These are phyloP conservation scores for Apiospora sp. DNA, from an alignment of 2,329 filamentous ascomycete genomes.

Conservation along the genomic window DNA sequence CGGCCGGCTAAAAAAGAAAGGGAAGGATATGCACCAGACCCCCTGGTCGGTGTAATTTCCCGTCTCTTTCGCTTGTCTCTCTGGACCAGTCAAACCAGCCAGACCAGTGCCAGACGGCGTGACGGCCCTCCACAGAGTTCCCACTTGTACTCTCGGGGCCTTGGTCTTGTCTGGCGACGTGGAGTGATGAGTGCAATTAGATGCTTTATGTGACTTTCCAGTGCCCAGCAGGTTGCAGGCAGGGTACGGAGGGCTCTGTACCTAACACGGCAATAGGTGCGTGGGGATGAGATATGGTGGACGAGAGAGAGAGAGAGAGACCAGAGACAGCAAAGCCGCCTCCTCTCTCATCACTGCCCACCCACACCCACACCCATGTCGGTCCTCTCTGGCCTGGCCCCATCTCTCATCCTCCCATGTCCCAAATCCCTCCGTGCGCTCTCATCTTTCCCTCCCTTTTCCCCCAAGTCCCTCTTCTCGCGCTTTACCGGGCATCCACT, in stretches of 20 bases:
- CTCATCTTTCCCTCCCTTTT: conserved; percentile 24
- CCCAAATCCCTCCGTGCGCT: conserved; percentile 19
- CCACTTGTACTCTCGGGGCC: conserved; percentile 18
- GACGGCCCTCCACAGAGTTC: conserved; percentile 23
- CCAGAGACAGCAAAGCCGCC: conserved; percentile 16
- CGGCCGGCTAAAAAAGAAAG: background rate
- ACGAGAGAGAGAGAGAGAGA: background rate
- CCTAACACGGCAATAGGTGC: background rate
- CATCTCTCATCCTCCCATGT: conserved; percentile 15
- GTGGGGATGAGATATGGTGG: conserved; percentile 6
- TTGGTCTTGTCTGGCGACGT: conserved; percentile 17
- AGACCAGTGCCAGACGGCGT: conserved; percentile 9
- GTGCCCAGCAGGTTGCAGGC: conserved; percentile 12
- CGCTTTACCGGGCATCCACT: conserved; percentile 30
- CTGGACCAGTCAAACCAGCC: conserved; percentile 15
- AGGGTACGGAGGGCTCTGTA: conserved; percentile 10
- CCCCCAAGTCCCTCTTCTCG: conserved; percentile 24
- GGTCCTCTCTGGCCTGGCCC: conserved; percentile 4
- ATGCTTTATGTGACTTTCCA: conserved; percentile 6
- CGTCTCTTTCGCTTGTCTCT: conserved; percentile 15
- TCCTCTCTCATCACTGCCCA: conserved; percentile 11
- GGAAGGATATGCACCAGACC: background rate
- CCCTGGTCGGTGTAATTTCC: conserved; percentile 22
- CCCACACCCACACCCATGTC: conserved; percentile 4
- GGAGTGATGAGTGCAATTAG: conserved; percentile 7